phyloP scores from a whole-genome alignment of 2,329 filamentous ascomycete genomes.

The Ascochyta lentis region DNA sequence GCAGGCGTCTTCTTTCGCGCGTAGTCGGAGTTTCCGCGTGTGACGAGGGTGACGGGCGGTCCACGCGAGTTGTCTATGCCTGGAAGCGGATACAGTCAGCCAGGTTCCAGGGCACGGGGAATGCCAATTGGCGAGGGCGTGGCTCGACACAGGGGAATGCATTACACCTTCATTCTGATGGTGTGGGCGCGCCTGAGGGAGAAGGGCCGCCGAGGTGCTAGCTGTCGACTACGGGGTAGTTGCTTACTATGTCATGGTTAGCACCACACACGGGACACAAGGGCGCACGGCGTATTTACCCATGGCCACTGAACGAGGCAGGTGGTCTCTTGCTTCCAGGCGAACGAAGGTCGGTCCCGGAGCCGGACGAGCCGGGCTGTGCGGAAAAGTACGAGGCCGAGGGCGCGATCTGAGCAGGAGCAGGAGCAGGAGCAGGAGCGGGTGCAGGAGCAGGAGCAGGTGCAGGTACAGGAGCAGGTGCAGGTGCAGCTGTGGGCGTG shows the following conservation, averaged over 20 bases:
- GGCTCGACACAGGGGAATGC: not conserved
- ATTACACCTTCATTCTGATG: not conserved
- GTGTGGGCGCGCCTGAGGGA: not conserved
- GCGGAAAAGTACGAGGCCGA: constrained; percentile 43
- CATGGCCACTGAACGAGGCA: constrained; percentile 57
- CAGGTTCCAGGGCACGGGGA: constrained; percentile 5
- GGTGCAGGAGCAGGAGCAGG: too few species aligned
- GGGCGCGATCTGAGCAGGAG: constrained; percentile 27
- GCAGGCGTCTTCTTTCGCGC: constrained; percentile 38
- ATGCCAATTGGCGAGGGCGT: not conserved
- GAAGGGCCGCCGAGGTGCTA: constrained; percentile 1
- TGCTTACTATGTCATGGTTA: constrained; percentile 16
- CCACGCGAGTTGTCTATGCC: constrained; percentile 58
- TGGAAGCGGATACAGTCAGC: constrained; percentile 7
- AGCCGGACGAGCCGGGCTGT: constrained; percentile 30
- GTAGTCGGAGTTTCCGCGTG: constrained; percentile 48
- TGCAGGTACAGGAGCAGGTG: not conserved
- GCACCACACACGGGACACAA: constrained; percentile 8
- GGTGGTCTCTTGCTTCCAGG: constrained; percentile 50
- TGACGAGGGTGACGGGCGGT: constrained; percentile 59
- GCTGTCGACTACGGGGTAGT: not conserved
- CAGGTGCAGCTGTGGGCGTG: constrained; percentile 29
- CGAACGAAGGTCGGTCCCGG: constrained; percentile 40
- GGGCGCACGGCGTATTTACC: constrained; percentile 15
- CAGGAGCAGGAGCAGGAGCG: not conserved